Percentiles rank a stretch among this genome's conserved stretches.
Evolutionary conservation across 2,329 filamentous ascomycete genomes (phyloP).

Genomic region (Xylaria sp.): DNA sequence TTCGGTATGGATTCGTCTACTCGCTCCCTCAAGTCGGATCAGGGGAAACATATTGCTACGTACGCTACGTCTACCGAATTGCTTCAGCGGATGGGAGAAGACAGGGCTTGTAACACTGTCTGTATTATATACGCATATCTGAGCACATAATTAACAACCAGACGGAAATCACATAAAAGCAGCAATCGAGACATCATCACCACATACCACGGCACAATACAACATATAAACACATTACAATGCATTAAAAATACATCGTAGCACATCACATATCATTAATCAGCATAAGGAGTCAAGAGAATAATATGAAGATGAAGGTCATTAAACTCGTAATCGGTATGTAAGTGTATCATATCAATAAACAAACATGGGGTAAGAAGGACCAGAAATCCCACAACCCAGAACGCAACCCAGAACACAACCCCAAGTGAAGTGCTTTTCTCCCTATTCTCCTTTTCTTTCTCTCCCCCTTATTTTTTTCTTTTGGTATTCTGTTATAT

Average conservation of each 20-base stretch:
- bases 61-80: neutral
- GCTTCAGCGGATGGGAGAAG: neutral
- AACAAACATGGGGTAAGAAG: neutral
- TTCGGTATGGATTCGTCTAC: neutral
- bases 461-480: neutral
- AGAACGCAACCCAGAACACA: no score
- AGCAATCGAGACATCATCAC: neutral
- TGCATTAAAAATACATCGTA: neutral
- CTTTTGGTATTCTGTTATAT: neutral
- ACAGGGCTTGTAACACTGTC: constrained; percentile 2
- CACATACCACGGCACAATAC: no score
- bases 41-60: neutral
- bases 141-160: neutral
- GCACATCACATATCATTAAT: neutral
- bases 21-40: neutral
- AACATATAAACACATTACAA: neutral
- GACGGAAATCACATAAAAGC: constrained; percentile 2
- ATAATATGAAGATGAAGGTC: neutral
- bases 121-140: constrained; percentile 17
- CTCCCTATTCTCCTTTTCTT: neutral
- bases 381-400: neutral
- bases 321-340: constrained; percentile 33
- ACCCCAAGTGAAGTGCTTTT: neutral
- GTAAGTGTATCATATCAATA: constrained; percentile 24
- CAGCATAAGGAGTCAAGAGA: neutral